Conservation (phyloP, 306 rosid genomes). For the Parietaria judaica region DNA sequence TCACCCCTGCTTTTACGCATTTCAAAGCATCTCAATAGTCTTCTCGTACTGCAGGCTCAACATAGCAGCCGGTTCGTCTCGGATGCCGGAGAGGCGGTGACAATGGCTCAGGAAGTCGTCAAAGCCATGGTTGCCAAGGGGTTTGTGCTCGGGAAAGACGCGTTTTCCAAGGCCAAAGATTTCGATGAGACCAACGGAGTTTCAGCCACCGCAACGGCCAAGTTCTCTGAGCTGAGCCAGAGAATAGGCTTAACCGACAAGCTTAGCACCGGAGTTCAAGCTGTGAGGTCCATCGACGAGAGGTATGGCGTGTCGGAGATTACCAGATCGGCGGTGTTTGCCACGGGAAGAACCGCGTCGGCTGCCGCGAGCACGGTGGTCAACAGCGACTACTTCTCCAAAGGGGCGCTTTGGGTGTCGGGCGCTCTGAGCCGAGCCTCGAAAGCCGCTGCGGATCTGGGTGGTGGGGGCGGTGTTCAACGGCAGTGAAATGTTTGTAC, state of each 20-base stretch:
- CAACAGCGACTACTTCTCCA: conserved; percentile 70
- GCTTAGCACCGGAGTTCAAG: conserved; percentile 54
- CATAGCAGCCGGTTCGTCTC: conserved; percentile 41
- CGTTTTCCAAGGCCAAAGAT: conserved; percentile 63
- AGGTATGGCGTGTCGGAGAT: conserved; percentile 56
- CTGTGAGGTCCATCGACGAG: conserved; percentile 52
- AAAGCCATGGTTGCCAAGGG: conserved; percentile 80
- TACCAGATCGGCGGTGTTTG: conserved; percentile 59
- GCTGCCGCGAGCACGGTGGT: conserved; percentile 54
- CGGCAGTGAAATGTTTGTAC: conserved; percentile 24
- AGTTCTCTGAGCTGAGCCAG: conserved; percentile 63
- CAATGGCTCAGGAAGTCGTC: conserved; percentile 73
- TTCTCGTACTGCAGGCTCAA: conserved; percentile 27
- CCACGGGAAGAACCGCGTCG: conserved; percentile 70
- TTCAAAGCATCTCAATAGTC: background rate
- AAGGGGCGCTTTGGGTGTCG: conserved; percentile 78
- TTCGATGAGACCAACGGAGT: conserved; percentile 67
- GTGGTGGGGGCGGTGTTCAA: conserved; percentile 27
- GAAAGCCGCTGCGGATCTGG: conserved; percentile 72
- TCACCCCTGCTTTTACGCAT: background rate
- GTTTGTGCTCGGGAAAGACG: conserved; percentile 65
- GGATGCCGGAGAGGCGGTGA: conserved; percentile 65
- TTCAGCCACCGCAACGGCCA: conserved; percentile 64
- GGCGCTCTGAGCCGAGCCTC: conserved; percentile 54
- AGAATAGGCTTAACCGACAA: conserved; percentile 61